Base-by-base conservation (phyloP, 352 stramenopile genomes). In the Globisporangium iwayamae region DNA sequence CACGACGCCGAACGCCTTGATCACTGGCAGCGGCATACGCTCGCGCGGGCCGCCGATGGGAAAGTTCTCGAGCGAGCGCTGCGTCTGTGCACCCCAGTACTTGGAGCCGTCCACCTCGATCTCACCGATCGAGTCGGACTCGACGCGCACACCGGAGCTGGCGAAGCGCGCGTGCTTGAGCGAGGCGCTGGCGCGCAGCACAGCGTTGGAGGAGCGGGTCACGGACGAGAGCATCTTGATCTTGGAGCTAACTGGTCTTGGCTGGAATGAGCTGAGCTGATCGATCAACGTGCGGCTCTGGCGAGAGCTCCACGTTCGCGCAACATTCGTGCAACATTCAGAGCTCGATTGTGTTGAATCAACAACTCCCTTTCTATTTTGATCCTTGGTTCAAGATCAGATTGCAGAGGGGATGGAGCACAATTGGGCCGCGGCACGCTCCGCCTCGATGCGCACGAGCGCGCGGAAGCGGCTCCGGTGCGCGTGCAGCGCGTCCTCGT, bases 31-130 rank as follows among this genome's bases (percentile, higher is more conserved):
- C 20, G 96, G 96, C 96, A 99, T 99, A 51, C 85, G 87, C 55
- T 93, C 91, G 46, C 79, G 76, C 4, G 63, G 67, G 25, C 89
- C 89, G 36, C 96, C 96, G 68, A 99, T 98, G 36, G 91, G 90
- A 75, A 99, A 99, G 80, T 99, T 99, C 68, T 92, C 65, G 41
- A 98, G 80, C 36, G 91, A 98, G 66, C 96, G 89, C 83, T 99
- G 93, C 14, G 96, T 99, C 75, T 98, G 92, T 32, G 85, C 93
- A n/a, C 92, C 92, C 88, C 90, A 98, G 65, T 96, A 96, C 68
- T 84, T 92, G 62, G 89, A 76, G 51, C 76, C 65, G 47, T 93
- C 86, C 32, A 97, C 90, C 39, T 92, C 18, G 18, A 96, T 80
- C 47, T 91, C 73, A 39, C 90, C 90, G 53, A 97, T 90, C 22